These are phyloP conservation scores for Boletus sp. DNA, from an alignment of 1,284 basidiomycete genomes.

Conservation along the genomic window DNA sequence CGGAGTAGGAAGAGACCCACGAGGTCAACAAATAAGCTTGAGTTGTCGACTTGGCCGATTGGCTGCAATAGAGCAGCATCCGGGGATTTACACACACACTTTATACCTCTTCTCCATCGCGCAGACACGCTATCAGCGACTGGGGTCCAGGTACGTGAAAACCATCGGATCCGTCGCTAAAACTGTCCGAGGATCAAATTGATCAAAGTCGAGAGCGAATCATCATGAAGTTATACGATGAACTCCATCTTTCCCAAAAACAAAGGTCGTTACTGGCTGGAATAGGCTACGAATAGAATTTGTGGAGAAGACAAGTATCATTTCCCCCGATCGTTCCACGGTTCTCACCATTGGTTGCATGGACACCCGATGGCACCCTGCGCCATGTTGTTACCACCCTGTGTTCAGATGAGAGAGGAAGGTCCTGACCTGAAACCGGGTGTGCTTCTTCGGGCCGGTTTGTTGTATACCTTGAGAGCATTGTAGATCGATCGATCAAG, in stretches of 20 bases:
- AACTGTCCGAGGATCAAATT: constrained; percentile 12
- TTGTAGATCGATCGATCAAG: constrained; percentile 1
- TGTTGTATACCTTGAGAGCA: not conserved
- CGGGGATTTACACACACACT: not conserved
- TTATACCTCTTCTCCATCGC: constrained; percentile 1
- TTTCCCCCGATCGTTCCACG: constrained; percentile 1
- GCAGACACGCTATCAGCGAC: not conserved
- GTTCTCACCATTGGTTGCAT: constrained; percentile 14
- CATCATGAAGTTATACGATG: not conserved
- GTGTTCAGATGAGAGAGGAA: not conserved
- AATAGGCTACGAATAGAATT: not conserved
- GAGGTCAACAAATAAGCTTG: constrained; percentile 5
- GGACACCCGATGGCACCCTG: constrained; percentile 5
- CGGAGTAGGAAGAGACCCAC: not conserved
- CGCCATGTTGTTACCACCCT: constrained; percentile 13
- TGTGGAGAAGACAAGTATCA: constrained; percentile 1
- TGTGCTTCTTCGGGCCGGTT: constrained; percentile 15
- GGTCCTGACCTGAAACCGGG: constrained; percentile 1
- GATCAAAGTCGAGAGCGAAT: constrained; percentile 2
- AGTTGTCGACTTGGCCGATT: constrained; percentile 5
- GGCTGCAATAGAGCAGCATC: not conserved
- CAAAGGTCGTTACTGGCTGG: not conserved
- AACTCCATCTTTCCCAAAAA: not conserved
- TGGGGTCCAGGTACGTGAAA: not conserved
- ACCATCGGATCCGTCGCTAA: not conserved